Evolutionary conservation across 768 basidiomycete genomes (phyloP).

Genomic region (Mycena kentingensis): DNA sequence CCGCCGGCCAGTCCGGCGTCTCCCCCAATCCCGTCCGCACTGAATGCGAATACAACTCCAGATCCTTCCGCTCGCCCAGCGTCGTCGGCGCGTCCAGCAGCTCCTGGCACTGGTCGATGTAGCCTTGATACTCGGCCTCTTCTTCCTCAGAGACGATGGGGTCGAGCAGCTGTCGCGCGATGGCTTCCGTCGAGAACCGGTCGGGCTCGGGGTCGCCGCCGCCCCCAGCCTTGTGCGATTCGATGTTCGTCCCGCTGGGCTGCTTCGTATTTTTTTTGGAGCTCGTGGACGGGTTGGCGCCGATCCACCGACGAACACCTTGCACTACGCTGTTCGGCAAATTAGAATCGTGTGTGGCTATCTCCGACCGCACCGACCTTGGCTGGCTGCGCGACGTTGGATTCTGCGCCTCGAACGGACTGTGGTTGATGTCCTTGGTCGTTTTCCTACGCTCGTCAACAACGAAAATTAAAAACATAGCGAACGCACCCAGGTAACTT

Average conservation of each 20-base stretch:
- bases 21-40: slow-evolving; percentile 53
- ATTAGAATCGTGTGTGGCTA: slow-evolving; percentile 4
- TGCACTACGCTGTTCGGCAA: slow-evolving; percentile 60
- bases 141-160: slow-evolving; percentile 67
- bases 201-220: slow-evolving; percentile 37
- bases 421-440: slow-evolving; percentile 63
- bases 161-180: slow-evolving; percentile 60
- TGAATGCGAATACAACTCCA: slow-evolving; percentile 55
- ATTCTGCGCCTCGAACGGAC: slow-evolving; percentile 73
- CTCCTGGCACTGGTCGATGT: slow-evolving; percentile 74
- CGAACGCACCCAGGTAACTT: slow-evolving; percentile 74
- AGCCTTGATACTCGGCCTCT: slow-evolving; percentile 75
- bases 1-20: slow-evolving; percentile 36
- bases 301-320: slow-evolving; percentile 79
- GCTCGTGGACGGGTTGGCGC: slow-evolving; percentile 48
- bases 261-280: slow-evolving; percentile 44
- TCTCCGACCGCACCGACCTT: slow-evolving; percentile 22
- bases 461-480: neutral
- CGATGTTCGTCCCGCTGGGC: slow-evolving; percentile 35
- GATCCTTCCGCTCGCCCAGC: slow-evolving; percentile 57
- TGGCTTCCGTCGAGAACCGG: slow-evolving; percentile 54
- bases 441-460: slow-evolving; percentile 55
- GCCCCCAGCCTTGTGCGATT: slow-evolving; percentile 37
- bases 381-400: slow-evolving; percentile 40
- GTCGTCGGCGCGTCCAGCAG: slow-evolving; percentile 59